Base-by-base conservation (phyloP, 1,139 yeast genomes). In the Yamadazyma kanchanaburiensis region DNA sequence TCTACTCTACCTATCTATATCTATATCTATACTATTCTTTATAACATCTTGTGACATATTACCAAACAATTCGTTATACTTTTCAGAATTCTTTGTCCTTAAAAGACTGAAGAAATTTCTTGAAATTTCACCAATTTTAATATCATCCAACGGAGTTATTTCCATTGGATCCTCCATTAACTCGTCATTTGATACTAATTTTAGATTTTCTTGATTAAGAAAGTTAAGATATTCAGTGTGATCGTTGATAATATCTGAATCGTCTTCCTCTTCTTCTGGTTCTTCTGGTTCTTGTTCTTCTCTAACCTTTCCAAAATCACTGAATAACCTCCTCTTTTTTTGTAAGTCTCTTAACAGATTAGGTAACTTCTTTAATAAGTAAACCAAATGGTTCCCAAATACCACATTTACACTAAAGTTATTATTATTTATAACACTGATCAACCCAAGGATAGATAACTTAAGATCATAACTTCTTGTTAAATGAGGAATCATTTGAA, bases 391-490 rank as follows among this genome's bases (percentile, higher is more conserved):
- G 10, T 21, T 24, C 7, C 46, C 37, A 15, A 48, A 31, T 6
- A 35, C 32, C 10, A 30, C 18, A 16, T 37, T 43, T n/a, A 36
- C 37, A 16, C 43, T 40, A 24, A 48, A 45, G 19, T 53, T 52
- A 29, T 51, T 51, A 34, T 56, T 49, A 37, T 48, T 58, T 9
- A 72, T 43, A n/a, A 81, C 43, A 19, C 75, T 68, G 30, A 89
- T 55, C 22, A 84, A 53, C 1, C 94, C 94, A 41, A 89, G 57
- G 3, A 77, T 64, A 2, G 86, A 75, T 24, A 91, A 58, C 54
- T 88, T 88, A 54, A 87, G 69, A 56, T 89, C 97, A 46, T 74
- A 85, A 3, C 87, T 95, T 38, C 95, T 66, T n/a, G 70, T 66
- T 43, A 83, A 69, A 24, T 64, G 60, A 4, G 80, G 74, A 31